Evolutionary conservation across 371 early-diverging fungal species (phyloP), one percentile per base, ranked within the genome.

Genomic region (Gilbertella persicaria): DNA sequence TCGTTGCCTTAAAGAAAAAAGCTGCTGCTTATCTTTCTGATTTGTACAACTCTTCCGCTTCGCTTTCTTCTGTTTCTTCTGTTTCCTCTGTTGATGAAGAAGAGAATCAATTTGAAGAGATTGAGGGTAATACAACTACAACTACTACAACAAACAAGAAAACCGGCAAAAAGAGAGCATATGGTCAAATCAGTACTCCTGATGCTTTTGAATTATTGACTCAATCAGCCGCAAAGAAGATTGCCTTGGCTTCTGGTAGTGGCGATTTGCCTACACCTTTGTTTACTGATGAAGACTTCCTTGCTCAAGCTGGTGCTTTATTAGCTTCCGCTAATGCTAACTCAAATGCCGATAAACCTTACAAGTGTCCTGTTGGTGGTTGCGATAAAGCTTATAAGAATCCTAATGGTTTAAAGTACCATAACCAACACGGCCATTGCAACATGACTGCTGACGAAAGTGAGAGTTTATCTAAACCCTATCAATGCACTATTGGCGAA

Each of bases 321-420:
- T 57, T 71, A 23, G 67, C 67, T 21, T 65, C 68, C 24, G 59
- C 71, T 17, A 61, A 64, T 30, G 20, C 44, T 2, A 58, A 60
- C 50, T 21, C 51, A 26, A 63, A 73, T 36, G 78, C 69, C 19
- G 87, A 86, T 59, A 89, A 87, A 70, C 90, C 90, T 29, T 86
- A 89, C 75, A 83, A 86, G 23, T 96, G 97, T 68, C 74, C 84
- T 9, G 82, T 95, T 3, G 60, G 65, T 17, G 91, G 89, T 19
- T 98, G 98, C 66, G 90, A 90, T 50, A 97, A 95, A 68, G 83
- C 90, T 28, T 99, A 98, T 82, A 98, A 98, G 79, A 98, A 98
- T 75, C 86, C 94, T 43, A 98, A 97, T 58, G 99, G 99, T n/a
- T 81, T 99, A 42, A 96, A 96, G 68, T 96, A 96, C 75, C 97